Evolutionary conservation across 805 yeast species (phyloP).

Genomic region (Cyberlindnera suaveolens): DNA sequence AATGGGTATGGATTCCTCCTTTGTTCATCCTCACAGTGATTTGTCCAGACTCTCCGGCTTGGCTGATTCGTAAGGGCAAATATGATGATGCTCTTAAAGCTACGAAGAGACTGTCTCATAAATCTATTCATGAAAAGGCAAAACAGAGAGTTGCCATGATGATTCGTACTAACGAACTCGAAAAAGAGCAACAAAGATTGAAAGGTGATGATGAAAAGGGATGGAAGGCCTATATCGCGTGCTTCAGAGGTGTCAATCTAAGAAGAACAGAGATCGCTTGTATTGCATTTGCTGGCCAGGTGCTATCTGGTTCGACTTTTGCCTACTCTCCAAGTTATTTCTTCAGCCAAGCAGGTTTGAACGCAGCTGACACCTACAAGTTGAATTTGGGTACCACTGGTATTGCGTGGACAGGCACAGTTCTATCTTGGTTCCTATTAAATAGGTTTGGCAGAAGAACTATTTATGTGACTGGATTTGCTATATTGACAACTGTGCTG

Average conservation of each 20-base stretch:
- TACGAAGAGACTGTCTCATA: constrained; percentile 19
- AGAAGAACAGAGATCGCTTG: constrained; percentile 38
- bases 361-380: constrained; percentile 24
- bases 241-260: constrained; percentile 37
- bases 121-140: constrained; percentile 15
- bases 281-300: constrained; percentile 36
- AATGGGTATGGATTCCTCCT: constrained; percentile 56
- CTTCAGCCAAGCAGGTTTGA: constrained; percentile 42
- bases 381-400: constrained; percentile 30
- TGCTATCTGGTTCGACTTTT: constrained; percentile 41
- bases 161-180: constrained; percentile 16
- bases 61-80: constrained; percentile 39
- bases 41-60: constrained; percentile 58
- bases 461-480: constrained; percentile 24
- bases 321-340: constrained; percentile 42
- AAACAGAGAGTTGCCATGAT: constrained; percentile 14
- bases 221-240: constrained; percentile 29
- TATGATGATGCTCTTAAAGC: constrained; percentile 36
- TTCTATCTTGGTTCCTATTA: constrained; percentile 27
- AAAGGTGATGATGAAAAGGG: constrained; percentile 7
- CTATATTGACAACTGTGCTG: constrained; percentile 14
- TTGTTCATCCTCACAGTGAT: constrained; percentile 34
- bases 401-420: constrained; percentile 27
- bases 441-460: constrained; percentile 27
- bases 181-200: constrained; percentile 7